A percentile compares a stretch with the other conserved stretches of the same genome.
Conservation (phyloP, 2,329 filamentous ascomycete species). For the Colletotrichum gloeosporioides region DNA sequence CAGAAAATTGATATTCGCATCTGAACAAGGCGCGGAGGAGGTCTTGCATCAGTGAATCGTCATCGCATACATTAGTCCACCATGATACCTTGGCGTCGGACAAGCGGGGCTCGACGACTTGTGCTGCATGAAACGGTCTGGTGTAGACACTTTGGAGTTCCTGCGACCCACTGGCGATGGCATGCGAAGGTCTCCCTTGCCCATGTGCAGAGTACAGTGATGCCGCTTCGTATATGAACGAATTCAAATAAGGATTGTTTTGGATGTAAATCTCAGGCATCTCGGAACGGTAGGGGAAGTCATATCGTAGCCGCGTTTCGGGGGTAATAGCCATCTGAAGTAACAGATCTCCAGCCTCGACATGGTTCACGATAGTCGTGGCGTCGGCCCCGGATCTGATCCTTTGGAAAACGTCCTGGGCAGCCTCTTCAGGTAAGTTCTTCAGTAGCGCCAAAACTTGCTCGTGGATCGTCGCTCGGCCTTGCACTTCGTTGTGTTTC, state of each 20-base stretch:
- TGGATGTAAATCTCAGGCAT: conserved; percentile 28
- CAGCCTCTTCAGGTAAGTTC: conserved; percentile 27
- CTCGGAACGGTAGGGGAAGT: conserved; percentile 38
- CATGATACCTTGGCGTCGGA: conserved; percentile 26
- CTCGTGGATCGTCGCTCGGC: not conserved
- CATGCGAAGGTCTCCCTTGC: not conserved
- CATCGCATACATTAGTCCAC: conserved; percentile 31
- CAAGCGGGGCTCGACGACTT: conserved; percentile 37
- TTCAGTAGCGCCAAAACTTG: conserved; percentile 1
- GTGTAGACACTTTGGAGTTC: conserved; percentile 27
- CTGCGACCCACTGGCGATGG: not conserved
- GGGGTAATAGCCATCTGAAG: conserved; percentile 41
- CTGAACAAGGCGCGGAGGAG: conserved; percentile 27
- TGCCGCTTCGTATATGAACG: conserved; percentile 29
- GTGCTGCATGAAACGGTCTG: conserved; percentile 41
- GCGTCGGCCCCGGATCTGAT: conserved; percentile 39
- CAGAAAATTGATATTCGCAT: conserved; percentile 24
- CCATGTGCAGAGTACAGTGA: not conserved
- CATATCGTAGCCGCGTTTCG: conserved; percentile 42
- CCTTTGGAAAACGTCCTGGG: conserved; percentile 35
- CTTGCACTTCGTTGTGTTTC: not conserved
- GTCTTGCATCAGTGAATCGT: conserved; percentile 28
- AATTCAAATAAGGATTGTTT: conserved; percentile 31
- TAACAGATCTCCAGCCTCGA: conserved; percentile 39
- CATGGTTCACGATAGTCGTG: conserved; percentile 34